A percentile compares a stretch with the other conserved stretches of the same genome.
These are phyloP conservation scores for Chalciporus piperatus DNA, from an alignment of 768 basidiomycete species.

Conservation along the genomic window DNA sequence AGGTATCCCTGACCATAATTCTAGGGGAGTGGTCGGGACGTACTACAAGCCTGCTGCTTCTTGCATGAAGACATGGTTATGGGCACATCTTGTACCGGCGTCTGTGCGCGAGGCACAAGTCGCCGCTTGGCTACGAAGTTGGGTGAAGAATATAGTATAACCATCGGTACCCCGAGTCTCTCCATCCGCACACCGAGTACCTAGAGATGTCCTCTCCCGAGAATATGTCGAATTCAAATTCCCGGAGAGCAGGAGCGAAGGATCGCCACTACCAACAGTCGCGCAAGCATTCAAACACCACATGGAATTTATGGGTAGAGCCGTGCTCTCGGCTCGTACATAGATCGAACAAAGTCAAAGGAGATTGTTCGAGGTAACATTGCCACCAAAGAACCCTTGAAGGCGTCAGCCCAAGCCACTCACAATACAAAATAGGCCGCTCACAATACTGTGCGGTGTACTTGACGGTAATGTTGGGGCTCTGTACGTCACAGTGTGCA, in stretches of 20 bases:
- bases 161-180: constrained; percentile 24
- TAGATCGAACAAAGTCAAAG: neutral
- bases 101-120: constrained; percentile 28
- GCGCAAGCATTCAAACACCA: neutral
- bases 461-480: constrained; percentile 43
- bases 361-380: neutral
- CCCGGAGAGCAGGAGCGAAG: neutral
- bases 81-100: constrained; percentile 2
- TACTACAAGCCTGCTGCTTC: constrained; percentile 31
- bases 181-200: constrained; percentile 17
- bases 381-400: constrained; percentile 6
- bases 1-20: constrained; percentile 1
- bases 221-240: neutral
- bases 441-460: constrained; percentile 53
- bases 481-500: constrained; percentile 43
- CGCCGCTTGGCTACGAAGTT: constrained; percentile 31
- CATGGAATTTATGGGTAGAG: neutral
- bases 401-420: neutral
- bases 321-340: neutral
- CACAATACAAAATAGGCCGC: constrained; percentile 15
- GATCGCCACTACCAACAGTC: neutral
- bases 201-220: constrained; percentile 3
- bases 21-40: constrained; percentile 30
- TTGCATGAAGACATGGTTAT: constrained; percentile 19
- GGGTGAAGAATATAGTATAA: constrained; percentile 27